Base-by-base conservation (phyloP, 306 rosid genomes). In the Boehmeria nivea region DNA sequence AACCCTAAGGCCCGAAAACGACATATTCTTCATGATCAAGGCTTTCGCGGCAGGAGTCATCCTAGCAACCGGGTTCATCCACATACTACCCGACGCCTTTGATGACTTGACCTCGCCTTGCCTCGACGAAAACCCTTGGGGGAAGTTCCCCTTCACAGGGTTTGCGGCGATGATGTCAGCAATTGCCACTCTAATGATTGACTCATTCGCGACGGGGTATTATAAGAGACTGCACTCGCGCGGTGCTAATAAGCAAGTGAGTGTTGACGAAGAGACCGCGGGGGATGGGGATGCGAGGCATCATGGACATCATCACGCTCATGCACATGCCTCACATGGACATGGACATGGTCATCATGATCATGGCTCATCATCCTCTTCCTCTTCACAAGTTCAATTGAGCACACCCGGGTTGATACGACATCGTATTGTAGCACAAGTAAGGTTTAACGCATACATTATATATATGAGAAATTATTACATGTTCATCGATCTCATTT, bases 11-110 rank as follows among this genome's bases (percentile, higher is more conserved):
- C 95, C 89, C 0, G 89, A 83, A 16, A 83, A 54, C 11, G 68
- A 77, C 43, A 51, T 86, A 0, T 86, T 89, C 49, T 86, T 86
- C 31, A 0, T 83, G 0, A 72, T 86, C 8, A 86, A 89, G 40
- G 85, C 95, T 0, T 86, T 89, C 2, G 94, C 95, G 0, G 97
- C 97, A 0, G 94, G 95, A 0, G 97, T 89, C 2, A 89, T 89
- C 6, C 26, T 89, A 0, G 17, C 95, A 0, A 89, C 95, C 0
- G 97, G 87, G 0, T 86, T 89, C 62, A 86, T 89, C 20, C 97
- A 89, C 2, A 80, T 89, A 1, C 71, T 86, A 4, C 95, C 97
- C 0, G 94, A 86, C 12, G 95, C 94, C 0, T 89, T 81, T n/a
- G 75, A 71, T 0, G 74, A 14, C 6, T 51, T 89, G 2, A 72